A percentile compares a stretch with the other conserved stretches of the same genome.
These are phyloP conservation scores for Fusarium tuaranense DNA, from an alignment of 2,329 filamentous ascomycete species.

Conservation along the genomic window DNA sequence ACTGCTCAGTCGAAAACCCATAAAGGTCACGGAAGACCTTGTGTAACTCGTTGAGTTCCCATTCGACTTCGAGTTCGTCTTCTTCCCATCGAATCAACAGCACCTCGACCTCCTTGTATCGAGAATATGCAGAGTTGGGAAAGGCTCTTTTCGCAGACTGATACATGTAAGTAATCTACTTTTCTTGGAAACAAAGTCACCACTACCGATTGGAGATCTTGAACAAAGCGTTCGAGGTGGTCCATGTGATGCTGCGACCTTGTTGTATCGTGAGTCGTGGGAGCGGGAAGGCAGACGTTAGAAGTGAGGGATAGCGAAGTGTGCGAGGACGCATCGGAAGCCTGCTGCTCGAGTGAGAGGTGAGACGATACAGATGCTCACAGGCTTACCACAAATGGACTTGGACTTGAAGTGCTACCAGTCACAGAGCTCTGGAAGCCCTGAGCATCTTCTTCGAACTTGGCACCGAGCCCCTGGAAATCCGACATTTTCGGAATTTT, in stretches of 20 bases:
- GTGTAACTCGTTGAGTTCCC: constrained; percentile 38
- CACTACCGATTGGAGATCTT: constrained; percentile 39
- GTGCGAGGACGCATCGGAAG: constrained; percentile 43
- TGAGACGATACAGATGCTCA: neutral
- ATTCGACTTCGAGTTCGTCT: constrained; percentile 42
- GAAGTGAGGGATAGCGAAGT: constrained; percentile 41
- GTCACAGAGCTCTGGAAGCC: constrained; percentile 42
- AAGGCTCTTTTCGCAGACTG: constrained; percentile 42
- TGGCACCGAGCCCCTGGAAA: constrained; percentile 39
- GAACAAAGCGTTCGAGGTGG: constrained; percentile 34
- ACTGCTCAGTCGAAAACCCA: constrained; percentile 37
- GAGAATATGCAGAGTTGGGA: constrained; percentile 42
- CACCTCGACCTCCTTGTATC: constrained; percentile 42
- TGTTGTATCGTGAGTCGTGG: constrained; percentile 42
- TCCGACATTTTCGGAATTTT: constrained; percentile 32
- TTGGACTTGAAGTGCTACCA: constrained; percentile 39
- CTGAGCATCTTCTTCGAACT: constrained; percentile 32
- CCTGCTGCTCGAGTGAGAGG: constrained; percentile 35
- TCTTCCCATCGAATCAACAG: constrained; percentile 44
- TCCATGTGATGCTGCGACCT: constrained; percentile 44
- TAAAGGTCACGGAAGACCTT: constrained; percentile 37
- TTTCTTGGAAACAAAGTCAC: too few relatives aligned
- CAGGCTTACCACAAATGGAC: constrained; percentile 41
- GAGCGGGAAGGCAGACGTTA: constrained; percentile 35
- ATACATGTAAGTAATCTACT: constrained; percentile 8